These are phyloP conservation scores for Hyphopichia fennica DNA, from an alignment of 1,139 yeast species.

Conservation along the genomic window DNA sequence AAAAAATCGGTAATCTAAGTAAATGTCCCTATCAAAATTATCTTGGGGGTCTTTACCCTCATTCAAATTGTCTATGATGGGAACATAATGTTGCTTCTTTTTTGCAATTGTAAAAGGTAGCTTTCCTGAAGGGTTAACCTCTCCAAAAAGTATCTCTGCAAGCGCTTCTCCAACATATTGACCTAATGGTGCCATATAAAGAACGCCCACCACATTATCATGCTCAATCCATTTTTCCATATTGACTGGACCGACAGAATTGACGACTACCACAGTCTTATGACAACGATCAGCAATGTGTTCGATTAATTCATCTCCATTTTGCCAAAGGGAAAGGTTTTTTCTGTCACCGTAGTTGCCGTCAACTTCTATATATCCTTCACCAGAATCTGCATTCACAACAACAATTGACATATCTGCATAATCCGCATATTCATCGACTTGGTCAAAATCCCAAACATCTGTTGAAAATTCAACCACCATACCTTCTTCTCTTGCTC, in stretches of 20 bases:
- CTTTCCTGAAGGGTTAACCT: slow-evolving; percentile 59
- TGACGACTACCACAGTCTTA: slow-evolving; percentile 58
- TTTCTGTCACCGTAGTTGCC: slow-evolving; percentile 62
- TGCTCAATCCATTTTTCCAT: slow-evolving; percentile 60
- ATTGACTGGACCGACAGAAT: slow-evolving; percentile 60
- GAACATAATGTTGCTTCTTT: slow-evolving; percentile 54
- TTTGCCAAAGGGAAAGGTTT: slow-evolving; percentile 58
- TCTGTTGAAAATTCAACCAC: slow-evolving; percentile 44
- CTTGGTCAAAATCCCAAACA: slow-evolving; percentile 43
- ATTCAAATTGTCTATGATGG: slow-evolving; percentile 43
- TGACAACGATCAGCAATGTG: slow-evolving; percentile 48
- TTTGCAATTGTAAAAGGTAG: slow-evolving; percentile 65
- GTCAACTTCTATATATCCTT: slow-evolving; percentile 58
- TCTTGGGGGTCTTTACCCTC: slow-evolving; percentile 46
- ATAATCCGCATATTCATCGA: slow-evolving; percentile 45
- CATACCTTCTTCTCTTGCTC: slow-evolving; percentile 44
- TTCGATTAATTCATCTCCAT: slow-evolving; percentile 55
- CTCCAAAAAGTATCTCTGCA: slow-evolving; percentile 53
- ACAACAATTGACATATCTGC: slow-evolving; percentile 56
- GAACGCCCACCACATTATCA: slow-evolving; percentile 57
- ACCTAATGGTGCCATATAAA: slow-evolving; percentile 59
- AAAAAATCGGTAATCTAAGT: slow-evolving; percentile 56
- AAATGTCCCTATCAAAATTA: slow-evolving; percentile 48
- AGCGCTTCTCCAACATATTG: slow-evolving; percentile 49
- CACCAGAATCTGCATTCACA: slow-evolving; percentile 56